Evolutionary conservation across 768 basidiomycete genomes (phyloP), one percentile per base, ranked within the genome.

Genomic region (Auricularia heimuer): DNA sequence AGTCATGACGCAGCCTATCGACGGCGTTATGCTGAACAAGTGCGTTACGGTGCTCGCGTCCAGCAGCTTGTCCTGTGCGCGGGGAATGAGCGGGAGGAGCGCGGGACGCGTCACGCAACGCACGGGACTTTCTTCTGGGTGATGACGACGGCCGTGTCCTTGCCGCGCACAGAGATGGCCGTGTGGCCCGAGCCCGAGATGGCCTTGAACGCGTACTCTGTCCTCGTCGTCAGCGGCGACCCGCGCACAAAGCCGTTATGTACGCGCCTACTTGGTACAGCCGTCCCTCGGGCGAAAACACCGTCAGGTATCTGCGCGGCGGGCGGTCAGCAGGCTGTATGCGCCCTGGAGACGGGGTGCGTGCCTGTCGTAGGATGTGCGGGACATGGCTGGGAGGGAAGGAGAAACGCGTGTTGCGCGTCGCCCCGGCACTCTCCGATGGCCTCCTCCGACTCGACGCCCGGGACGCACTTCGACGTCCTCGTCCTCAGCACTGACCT

Each of bases 171-270:
- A 18, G 95, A 84, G 62, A 99, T 83, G 1, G 96, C 86, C 1
- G 97, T 98, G 72, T 98, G 93, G 1, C 94, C 96, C 1, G 94
- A 94, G 64, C 93, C 94, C 67, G 94, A 93, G 75, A 98, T 98
- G 61, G 97, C 97, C 77, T 98, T 99, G 88, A 98, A 98, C 34
- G 97, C 96, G 82, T 98, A 98, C 79, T 98, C 95, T 98, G 71
- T 3, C 47, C 7, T 3, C 18, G 16, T 54, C 6, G 47, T 21
- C 18, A 16, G 16, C 47, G 10, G 18, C 47, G 14, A 18, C 11
- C 47, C 14, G 16, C 18, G 18, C 6, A 51, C 47, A 33, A 12
- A 3, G 54, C 33, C n/a, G 3, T 42, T 8, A 42, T 4, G 39
- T 18, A 80, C 90, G 70, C 71, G 92, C 94, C 97, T 74, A 98